Evolutionary conservation across 139 green algal species (phyloP).

Genomic region (Pleodorina starrii): DNA sequence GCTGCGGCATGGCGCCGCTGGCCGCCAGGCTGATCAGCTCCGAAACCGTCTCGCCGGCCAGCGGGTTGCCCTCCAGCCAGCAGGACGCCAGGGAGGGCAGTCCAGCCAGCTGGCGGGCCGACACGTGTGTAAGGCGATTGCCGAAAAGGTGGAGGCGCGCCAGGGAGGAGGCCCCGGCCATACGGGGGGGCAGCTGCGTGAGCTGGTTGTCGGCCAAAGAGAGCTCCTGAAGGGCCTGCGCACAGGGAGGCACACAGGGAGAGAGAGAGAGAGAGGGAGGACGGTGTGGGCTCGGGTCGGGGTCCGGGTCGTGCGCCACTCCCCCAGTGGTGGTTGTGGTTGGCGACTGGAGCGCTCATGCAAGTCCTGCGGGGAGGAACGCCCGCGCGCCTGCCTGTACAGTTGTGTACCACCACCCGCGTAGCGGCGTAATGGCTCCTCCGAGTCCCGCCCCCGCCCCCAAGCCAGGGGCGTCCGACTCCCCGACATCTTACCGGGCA

Average conservation of each 20-base stretch:
- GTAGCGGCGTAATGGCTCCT: no score
- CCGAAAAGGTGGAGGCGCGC: constrained; percentile 79
- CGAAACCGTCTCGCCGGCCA: constrained; percentile 54
- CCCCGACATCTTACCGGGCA: constrained; percentile 33
- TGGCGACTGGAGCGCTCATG: no score
- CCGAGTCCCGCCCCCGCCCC: no score
- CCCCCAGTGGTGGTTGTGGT: no score
- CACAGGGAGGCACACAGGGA: neutral
- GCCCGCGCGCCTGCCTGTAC: no score
- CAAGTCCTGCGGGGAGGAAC: no score
- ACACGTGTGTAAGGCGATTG: constrained; percentile 75
- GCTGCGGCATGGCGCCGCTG: neutral
- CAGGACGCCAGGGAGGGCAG: constrained; percentile 56
- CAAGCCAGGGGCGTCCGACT: no score
- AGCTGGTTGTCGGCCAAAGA: constrained; percentile 78
- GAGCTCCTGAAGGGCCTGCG: constrained; percentile 72
- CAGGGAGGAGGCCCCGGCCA: constrained; percentile 66
- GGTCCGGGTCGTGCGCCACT: no score
- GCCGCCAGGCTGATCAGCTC: constrained; percentile 49
- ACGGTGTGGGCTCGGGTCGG: no score
- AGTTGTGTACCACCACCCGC: no score
- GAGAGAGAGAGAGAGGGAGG: neutral
- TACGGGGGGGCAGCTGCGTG: constrained; percentile 50
- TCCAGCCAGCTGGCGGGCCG: constrained; percentile 23
- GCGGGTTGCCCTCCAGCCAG: constrained; percentile 89